Evolutionary conservation across 2,329 filamentous ascomycete species (phyloP).

Genomic region (Geosmithia flava): DNA sequence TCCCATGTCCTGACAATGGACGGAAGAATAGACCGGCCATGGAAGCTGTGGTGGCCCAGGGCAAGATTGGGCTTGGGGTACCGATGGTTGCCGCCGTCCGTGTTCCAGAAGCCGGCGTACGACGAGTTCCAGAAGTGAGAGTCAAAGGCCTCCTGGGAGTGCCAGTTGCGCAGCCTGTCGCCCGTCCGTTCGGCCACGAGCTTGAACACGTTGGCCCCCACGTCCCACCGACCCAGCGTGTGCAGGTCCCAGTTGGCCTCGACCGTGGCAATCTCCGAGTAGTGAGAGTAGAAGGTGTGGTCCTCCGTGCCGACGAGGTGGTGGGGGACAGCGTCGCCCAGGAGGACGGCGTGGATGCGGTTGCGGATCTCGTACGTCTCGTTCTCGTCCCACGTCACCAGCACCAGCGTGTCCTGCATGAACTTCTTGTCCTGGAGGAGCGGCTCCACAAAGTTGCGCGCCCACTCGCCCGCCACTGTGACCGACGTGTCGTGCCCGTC

Average conservation of each 20-base stretch:
- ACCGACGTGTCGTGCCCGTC: constrained; percentile 67
- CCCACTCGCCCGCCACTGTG: constrained; percentile 56
- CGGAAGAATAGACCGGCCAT: constrained; percentile 20
- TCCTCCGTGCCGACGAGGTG: constrained; percentile 58
- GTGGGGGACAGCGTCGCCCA: constrained; percentile 61
- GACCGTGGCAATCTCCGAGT: constrained; percentile 55
- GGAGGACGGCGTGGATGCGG: constrained; percentile 55
- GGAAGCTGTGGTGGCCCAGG: constrained; percentile 14
- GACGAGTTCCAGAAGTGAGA: constrained; percentile 38
- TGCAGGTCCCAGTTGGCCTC: constrained; percentile 58
- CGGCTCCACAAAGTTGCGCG: constrained; percentile 54
- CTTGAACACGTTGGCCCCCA: constrained; percentile 57
- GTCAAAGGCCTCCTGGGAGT: constrained; percentile 18
- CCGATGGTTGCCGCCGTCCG: constrained; percentile 15
- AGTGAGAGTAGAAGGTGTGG: constrained; percentile 59
- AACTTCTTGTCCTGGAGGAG: constrained; percentile 59
- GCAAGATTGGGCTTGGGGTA: constrained; percentile 28
- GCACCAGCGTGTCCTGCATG: constrained; percentile 61
- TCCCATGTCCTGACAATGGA: constrained; percentile 24
- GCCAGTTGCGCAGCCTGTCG: constrained; percentile 32
- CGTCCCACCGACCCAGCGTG: constrained; percentile 60
- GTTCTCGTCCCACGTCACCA: constrained; percentile 73
- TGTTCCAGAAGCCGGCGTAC: constrained; percentile 37
- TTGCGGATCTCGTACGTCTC: constrained; percentile 56
- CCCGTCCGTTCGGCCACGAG: constrained; percentile 49